Percentiles rank a stretch among this genome's conserved stretches.
These are phyloP conservation scores for Quercus tomentella DNA, from an alignment of 331 rosid species.

Conservation along the genomic window DNA sequence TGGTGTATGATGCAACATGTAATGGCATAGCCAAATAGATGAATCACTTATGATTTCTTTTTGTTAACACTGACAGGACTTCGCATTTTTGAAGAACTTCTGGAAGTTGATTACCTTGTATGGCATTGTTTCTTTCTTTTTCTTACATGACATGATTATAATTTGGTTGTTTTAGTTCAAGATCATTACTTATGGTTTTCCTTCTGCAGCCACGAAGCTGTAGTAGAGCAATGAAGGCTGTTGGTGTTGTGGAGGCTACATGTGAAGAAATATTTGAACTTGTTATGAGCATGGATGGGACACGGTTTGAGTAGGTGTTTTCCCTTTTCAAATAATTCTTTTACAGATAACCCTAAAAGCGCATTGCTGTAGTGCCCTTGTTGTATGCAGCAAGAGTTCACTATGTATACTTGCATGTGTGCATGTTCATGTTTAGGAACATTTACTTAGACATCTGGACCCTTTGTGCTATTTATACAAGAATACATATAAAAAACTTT, in stretches of 20 bases:
- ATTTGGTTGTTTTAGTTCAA: slow-evolving; percentile 18
- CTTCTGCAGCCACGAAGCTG: slow-evolving; percentile 92
- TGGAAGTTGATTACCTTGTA: slow-evolving; percentile 98
- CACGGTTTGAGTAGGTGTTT: slow-evolving; percentile 99
- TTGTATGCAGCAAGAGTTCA: not conserved
- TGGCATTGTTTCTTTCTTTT: slow-evolving; percentile 29
- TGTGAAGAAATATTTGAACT: slow-evolving; percentile 98
- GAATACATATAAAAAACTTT: no score
- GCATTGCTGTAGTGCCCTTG: slow-evolving; percentile 7
- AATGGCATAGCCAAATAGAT: slow-evolving; percentile 12
- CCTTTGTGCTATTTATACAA: no score
- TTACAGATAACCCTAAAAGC: not conserved
- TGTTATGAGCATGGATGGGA: slow-evolving; percentile 99
- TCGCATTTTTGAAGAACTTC: slow-evolving; percentile 90
- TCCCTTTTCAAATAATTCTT: slow-evolving; percentile 18
- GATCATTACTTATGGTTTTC: slow-evolving; percentile 29
- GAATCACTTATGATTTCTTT: slow-evolving; percentile 10
- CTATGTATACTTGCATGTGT: not conserved
- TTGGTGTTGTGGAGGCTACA: slow-evolving; percentile 95
- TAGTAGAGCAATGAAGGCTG: slow-evolving; percentile 99
- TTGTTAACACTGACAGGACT: slow-evolving; percentile 62
- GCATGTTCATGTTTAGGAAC: not conserved
- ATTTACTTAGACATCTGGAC: not conserved
- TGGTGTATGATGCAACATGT: not conserved
- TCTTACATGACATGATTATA: slow-evolving; percentile 18